These are phyloP conservation scores for Phytophthora melonis DNA, from an alignment of 352 stramenopile species.

Conservation along the genomic window DNA sequence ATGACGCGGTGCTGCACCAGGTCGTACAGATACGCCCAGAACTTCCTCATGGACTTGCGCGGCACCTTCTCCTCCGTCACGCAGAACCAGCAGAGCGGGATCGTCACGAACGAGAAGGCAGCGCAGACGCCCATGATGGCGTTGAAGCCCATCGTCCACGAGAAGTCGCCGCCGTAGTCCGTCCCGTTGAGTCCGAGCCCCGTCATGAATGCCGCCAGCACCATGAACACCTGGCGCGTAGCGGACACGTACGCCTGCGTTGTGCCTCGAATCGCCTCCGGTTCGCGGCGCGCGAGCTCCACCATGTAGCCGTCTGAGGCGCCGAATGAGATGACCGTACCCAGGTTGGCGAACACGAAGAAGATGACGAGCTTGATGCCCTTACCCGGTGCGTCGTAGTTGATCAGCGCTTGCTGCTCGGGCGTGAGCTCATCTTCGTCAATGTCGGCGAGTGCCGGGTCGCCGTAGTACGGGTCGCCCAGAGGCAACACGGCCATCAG, in stretches of 20 bases:
- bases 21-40: slow-evolving; percentile 50
- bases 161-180: slow-evolving; percentile 61
- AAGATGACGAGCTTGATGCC: slow-evolving; percentile 66
- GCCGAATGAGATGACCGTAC: slow-evolving; percentile 80
- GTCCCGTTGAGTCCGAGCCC: slow-evolving; percentile 55
- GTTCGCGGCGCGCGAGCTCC: slow-evolving; percentile 62
- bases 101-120: slow-evolving; percentile 46
- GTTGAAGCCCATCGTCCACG: slow-evolving; percentile 65
- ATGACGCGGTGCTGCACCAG: slow-evolving; percentile 59
- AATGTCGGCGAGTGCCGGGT: slow-evolving; percentile 34
- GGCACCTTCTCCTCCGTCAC: slow-evolving; percentile 46
- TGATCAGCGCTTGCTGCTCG: slow-evolving; percentile 48
- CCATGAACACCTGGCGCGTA: slow-evolving; percentile 45
- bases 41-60: slow-evolving; percentile 48
- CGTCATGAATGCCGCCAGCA: slow-evolving; percentile 54
- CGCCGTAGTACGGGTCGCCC: slow-evolving; percentile 55
- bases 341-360: slow-evolving; percentile 78
- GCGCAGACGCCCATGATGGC: slow-evolving; percentile 56
- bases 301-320: slow-evolving; percentile 74
- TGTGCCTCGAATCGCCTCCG: slow-evolving; percentile 49
- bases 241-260: slow-evolving; percentile 51
- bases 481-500: slow-evolving; percentile 61
- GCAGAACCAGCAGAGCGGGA: slow-evolving; percentile 57
- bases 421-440: slow-evolving; percentile 41
- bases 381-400: slow-evolving; percentile 46